Evolutionary conservation across 495 filamentous ascomycete species (phyloP), one percentile per base, ranked within the genome.

Genomic region (Penicillium fimorum): DNA sequence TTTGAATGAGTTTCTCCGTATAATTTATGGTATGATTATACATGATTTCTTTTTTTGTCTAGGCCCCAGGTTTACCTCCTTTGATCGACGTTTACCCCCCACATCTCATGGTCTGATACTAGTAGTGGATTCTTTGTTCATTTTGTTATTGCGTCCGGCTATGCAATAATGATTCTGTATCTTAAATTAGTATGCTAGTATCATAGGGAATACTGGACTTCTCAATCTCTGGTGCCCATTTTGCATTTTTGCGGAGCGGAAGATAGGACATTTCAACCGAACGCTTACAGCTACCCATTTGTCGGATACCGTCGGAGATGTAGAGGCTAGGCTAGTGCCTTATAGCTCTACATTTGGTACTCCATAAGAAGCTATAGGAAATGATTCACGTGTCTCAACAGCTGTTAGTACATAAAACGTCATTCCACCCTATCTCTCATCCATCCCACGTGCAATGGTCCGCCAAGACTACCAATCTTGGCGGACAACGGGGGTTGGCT

Each of bases 371-470:
- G 32, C 11, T 11, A 12, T 33, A 11, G 3, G 33, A 15, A 15
- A n/a, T n/a, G 33, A n/a, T n/a, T n/a, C 5, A 37, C 6, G 5
- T n/a, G 33, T 7, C 1, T 37, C 6, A n/a, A 15, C 33, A 15
- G 33, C 4, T 2, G 13, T 38, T 2, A 38, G 35, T 38, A n/a
- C 2, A 38, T 12, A 8, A n/a, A 38, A 8, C n/a, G 5, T 17
- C 6, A 38, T 38, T 38, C 35, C 35, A 38, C 6, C 35, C 10
- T 5, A 38, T 38, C n/a, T 17, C 35, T 17, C 35, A 38, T 38
- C 35, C n/a, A 38, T 24, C 30, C 20, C 52, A 54, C 52, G 52
- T 54, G 52, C 32, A 25, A n/a, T 0, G n/a, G 15, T 15, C 12
- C 5, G 42, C 49, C 35, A 41, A 51, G 49, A 4, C 10, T 9